Evolutionary conservation across 2,329 filamentous ascomycete genomes (phyloP).

Genomic region (Beauveria varroae): DNA sequence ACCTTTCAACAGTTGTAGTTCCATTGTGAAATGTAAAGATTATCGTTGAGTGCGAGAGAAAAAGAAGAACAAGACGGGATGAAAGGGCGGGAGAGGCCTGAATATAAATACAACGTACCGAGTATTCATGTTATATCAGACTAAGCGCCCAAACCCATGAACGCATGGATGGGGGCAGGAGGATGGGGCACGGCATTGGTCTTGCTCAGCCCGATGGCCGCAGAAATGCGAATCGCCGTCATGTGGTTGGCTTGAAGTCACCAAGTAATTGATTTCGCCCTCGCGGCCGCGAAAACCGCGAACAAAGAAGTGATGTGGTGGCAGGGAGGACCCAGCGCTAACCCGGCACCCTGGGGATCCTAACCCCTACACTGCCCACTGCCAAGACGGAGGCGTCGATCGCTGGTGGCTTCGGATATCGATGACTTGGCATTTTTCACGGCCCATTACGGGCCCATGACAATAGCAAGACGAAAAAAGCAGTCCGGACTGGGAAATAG

Average conservation of each 20-base stretch:
- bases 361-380: no score
- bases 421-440: background rate
- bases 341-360: no score
- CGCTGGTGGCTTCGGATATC: constrained; percentile 7
- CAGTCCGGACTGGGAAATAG: background rate
- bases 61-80: background rate
- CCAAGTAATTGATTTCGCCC: no score
- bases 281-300: background rate
- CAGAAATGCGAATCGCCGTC: background rate
- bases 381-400: background rate
- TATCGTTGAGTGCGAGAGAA: background rate
- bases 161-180: background rate
- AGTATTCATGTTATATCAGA: background rate
- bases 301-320: no score
- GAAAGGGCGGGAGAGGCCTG: background rate
- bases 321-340: no score
- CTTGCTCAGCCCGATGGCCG: background rate
- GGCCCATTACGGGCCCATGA: no score
- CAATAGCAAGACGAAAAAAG: background rate
- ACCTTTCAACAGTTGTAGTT: constrained; percentile 2
- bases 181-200: background rate
- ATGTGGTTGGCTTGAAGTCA: background rate
- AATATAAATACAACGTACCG: constrained; percentile 5
- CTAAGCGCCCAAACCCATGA: background rate
- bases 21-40: background rate